Conservation (phyloP, 2,329 filamentous ascomycete genomes). For the Beauveria sp. region DNA sequence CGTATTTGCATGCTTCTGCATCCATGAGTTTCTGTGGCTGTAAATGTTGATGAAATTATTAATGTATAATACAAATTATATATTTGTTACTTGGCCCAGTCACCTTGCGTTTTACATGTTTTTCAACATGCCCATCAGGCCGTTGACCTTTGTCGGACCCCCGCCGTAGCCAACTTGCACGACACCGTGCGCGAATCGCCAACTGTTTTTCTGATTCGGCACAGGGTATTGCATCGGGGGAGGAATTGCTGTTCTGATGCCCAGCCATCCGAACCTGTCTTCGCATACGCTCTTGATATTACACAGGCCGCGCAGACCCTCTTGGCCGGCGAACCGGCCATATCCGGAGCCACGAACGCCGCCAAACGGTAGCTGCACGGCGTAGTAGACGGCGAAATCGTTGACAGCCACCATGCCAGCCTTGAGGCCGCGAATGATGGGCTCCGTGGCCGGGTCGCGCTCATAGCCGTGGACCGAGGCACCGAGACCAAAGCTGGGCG, state of each 20-base stretch:
- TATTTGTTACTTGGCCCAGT: not conserved
- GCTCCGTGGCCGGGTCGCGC: conserved; percentile 48
- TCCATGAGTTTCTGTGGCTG: not conserved
- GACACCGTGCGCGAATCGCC: conserved; percentile 55
- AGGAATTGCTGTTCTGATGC: conserved; percentile 71
- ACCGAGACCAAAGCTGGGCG: conserved; percentile 77
- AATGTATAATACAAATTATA: not conserved
- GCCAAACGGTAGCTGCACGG: conserved; percentile 90
- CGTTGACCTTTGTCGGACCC: conserved; percentile 29
- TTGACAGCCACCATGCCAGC: conserved; percentile 92
- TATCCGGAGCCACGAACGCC: conserved; percentile 86
- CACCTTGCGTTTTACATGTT: conserved; percentile 27
- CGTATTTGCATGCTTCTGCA: not conserved
- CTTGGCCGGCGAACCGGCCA: conserved; percentile 84
- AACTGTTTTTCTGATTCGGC: conserved; percentile 52
- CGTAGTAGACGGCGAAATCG: conserved; percentile 90
- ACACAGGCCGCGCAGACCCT: conserved; percentile 77
- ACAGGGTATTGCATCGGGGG: conserved; percentile 77
- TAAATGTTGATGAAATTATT: not conserved
- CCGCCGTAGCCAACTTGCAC: conserved; percentile 53
- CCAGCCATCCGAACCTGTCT: conserved; percentile 58
- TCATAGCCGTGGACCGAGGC: conserved; percentile 78
- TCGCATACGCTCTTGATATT: conserved; percentile 82
- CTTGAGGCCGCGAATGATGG: conserved; percentile 60
- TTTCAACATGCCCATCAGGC: conserved; percentile 33